phyloP scores from a whole-genome alignment of 2,329 filamentous ascomycete genomes.

The Sarocladium strictum region DNA sequence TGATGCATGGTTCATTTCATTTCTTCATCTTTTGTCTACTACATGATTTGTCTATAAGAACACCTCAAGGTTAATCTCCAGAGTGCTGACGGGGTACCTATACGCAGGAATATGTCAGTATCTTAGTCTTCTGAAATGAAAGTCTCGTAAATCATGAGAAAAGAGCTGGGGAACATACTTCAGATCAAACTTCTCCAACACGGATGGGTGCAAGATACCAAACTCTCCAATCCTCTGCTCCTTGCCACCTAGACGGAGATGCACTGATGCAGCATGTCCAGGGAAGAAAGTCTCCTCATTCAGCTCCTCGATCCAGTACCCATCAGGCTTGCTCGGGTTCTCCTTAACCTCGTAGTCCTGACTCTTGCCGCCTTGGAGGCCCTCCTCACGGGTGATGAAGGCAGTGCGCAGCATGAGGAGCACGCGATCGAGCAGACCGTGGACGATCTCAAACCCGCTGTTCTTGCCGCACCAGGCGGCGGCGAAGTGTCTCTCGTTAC shows the following conservation, averaged over 20 bases:
- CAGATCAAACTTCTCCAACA: constrained; percentile 89
- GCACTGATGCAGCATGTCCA: constrained; percentile 82
- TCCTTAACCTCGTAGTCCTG: constrained; percentile 47
- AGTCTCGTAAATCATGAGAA: neutral
- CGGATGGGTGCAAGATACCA: constrained; percentile 87
- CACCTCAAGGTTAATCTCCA: constrained; percentile 91
- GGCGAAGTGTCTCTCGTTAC: constrained; percentile 94
- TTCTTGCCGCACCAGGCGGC: constrained; percentile 93
- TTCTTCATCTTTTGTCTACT: constrained; percentile 4
- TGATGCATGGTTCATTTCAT: no score
- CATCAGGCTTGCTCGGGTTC: constrained; percentile 54
- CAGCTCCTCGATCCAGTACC: constrained; percentile 93
- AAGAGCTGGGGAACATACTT: constrained; percentile 43
- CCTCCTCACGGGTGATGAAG: constrained; percentile 73
- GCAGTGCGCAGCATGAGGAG: constrained; percentile 85
- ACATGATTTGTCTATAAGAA: constrained; percentile 57
- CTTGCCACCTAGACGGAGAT: constrained; percentile 68
- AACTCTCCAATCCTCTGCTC: constrained; percentile 78
- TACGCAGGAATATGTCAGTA: constrained; percentile 16
- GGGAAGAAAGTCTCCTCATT: constrained; percentile 88
- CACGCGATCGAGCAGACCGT: constrained; percentile 86
- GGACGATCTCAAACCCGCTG: constrained; percentile 90
- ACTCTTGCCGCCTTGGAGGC: constrained; percentile 42
- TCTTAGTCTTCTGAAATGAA: neutral
- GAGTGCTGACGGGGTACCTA: constrained; percentile 83